Evolutionary conservation across 768 basidiomycete species (phyloP).

Genomic region (Naganishia friedmannii): DNA sequence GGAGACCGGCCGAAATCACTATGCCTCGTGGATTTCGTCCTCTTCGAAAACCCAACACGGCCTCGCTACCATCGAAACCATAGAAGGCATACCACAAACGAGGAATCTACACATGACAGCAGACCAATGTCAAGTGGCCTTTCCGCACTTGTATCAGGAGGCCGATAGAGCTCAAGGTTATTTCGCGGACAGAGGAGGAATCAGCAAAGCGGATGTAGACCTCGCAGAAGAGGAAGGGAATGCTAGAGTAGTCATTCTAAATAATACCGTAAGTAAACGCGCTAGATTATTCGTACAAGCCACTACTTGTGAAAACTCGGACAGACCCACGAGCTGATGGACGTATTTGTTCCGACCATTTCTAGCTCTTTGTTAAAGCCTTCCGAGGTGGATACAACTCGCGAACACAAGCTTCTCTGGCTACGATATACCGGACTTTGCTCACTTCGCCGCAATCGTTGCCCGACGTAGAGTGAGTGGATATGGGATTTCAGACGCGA

Average conservation of each 20-base stretch:
- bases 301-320: not conserved
- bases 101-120: conserved; percentile 33
- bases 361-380: conserved; percentile 38
- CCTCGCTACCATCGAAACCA: not conserved
- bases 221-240: conserved; percentile 33
- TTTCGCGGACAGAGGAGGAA: conserved; percentile 33
- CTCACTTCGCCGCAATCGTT: conserved; percentile 36
- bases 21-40: not conserved
- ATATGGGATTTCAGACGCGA: no score
- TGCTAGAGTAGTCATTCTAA: conserved; percentile 37
- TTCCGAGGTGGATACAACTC: conserved; percentile 36
- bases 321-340: no score
- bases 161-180: conserved; percentile 38
- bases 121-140: conserved; percentile 32
- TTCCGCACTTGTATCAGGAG: conserved; percentile 37
- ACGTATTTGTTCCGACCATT: not conserved
- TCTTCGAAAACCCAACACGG: conserved; percentile 5
- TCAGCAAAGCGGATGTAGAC: conserved; percentile 33
- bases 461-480: conserved; percentile 40
- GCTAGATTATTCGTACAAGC: not conserved
- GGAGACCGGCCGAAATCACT: not conserved
- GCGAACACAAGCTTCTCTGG: conserved; percentile 34
- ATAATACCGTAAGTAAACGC: conserved; percentile 35
- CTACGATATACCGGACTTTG: conserved; percentile 34
- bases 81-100: not conserved